A percentile compares a stretch with the other conserved stretches of the same genome.
These are phyloP conservation scores for Talaromyces sp. DNA, from an alignment of 2,329 filamentous ascomycete genomes.

Conservation along the genomic window DNA sequence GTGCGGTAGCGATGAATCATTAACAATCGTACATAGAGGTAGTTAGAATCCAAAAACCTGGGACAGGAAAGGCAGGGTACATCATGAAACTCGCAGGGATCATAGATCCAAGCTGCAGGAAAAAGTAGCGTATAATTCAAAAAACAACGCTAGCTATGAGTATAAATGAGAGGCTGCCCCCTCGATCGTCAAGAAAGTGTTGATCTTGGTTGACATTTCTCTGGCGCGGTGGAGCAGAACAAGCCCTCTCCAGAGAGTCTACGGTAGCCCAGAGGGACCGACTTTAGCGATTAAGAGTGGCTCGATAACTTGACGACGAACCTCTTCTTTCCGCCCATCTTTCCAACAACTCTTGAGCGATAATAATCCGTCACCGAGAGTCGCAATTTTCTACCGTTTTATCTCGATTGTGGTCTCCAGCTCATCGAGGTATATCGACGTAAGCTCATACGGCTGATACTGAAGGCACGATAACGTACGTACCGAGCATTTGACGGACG, in stretches of 20 bases:
- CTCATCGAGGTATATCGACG: not conserved
- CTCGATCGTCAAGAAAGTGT: not conserved
- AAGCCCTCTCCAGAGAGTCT: not conserved
- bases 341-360: not conserved
- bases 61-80: not conserved
- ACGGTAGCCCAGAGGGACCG: slow-evolving; percentile 15
- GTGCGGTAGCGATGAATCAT: not conserved
- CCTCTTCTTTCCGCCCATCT: not conserved
- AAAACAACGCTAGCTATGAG: slow-evolving; percentile 1
- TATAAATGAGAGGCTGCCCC: slow-evolving; percentile 5
- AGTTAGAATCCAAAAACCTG: not conserved
- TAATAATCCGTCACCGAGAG: not conserved
- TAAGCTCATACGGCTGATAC: not conserved
- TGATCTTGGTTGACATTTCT: not conserved
- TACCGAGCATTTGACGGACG: not conserved
- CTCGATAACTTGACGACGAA: not conserved
- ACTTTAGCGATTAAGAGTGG: slow-evolving; percentile 9
- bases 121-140: not conserved
- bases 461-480: not conserved
- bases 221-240: not conserved
- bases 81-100: not conserved
- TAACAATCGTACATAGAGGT: not conserved
- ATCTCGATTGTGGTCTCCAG: not conserved
- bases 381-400: not conserved
- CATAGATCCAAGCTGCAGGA: not conserved